Conservation (phyloP, 495 filamentous ascomycete species). For the Thermochaetoides thermophila region DNA sequence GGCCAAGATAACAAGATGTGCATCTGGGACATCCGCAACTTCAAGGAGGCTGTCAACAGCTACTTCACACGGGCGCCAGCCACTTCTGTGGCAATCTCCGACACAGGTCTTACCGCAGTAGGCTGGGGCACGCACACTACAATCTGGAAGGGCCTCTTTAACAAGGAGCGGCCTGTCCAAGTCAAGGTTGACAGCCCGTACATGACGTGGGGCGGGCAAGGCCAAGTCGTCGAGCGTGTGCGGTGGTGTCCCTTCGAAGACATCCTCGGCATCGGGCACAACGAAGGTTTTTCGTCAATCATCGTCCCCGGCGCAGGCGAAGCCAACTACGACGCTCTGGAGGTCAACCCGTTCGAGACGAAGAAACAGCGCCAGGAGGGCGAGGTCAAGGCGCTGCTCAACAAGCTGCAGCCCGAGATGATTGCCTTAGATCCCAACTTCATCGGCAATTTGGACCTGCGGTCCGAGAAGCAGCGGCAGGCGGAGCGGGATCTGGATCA, state of each 20-base stretch:
- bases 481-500: constrained; percentile 63
- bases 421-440: constrained; percentile 85
- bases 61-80: constrained; percentile 81
- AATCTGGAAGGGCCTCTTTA: constrained; percentile 79
- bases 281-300: constrained; percentile 73
- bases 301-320: constrained; percentile 89
- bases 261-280: constrained; percentile 70
- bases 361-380: constrained; percentile 80
- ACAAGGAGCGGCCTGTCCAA: constrained; percentile 46
- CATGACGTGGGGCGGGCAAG: constrained; percentile 84
- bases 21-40: constrained; percentile 93
- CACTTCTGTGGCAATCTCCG: constrained; percentile 74
- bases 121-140: constrained; percentile 85
- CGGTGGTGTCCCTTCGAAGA: constrained; percentile 94
- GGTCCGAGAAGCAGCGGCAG: constrained; percentile 54
- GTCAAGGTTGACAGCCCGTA: constrained; percentile 79
- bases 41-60: constrained; percentile 66
- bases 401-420: constrained; percentile 95
- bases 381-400: constrained; percentile 78
- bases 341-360: constrained; percentile 94
- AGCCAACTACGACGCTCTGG: constrained; percentile 88
- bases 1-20: constrained; percentile 86
- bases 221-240: constrained; percentile 62
- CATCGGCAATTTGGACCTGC: constrained; percentile 70
- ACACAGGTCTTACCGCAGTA: constrained; percentile 71